Evolutionary conservation across 2,329 filamentous ascomycete species (phyloP).

Genomic region (Neurospora sp.): DNA sequence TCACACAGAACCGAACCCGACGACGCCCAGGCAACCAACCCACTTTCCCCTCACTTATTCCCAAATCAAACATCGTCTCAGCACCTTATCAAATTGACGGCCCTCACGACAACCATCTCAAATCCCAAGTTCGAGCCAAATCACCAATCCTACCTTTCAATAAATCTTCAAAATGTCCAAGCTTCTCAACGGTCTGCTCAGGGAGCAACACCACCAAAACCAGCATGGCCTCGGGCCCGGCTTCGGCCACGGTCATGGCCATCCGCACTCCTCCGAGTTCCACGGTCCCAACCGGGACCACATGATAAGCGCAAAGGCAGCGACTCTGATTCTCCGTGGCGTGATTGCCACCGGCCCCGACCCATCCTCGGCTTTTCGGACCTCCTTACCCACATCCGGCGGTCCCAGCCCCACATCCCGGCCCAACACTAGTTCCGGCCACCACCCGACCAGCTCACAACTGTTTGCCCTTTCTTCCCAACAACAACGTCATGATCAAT

Average conservation of each 20-base stretch:
- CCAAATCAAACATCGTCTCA: not conserved
- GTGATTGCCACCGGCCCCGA: conserved; percentile 4
- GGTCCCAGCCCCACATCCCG: not conserved
- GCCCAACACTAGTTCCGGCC: not conserved
- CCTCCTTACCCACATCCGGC: not conserved
- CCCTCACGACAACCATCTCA: not conserved
- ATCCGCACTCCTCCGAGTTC: not conserved
- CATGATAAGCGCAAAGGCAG: conserved; percentile 7
- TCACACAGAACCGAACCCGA: not conserved
- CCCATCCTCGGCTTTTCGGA: not conserved
- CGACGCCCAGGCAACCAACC: not conserved
- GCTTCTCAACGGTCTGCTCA: not conserved
- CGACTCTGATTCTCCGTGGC: conserved; percentile 7
- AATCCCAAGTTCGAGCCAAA: not conserved
- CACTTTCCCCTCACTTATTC: not conserved
- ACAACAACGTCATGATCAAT: not conserved
- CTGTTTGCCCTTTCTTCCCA: not conserved
- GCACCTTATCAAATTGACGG: not conserved
- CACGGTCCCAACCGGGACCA: conserved; percentile 4
- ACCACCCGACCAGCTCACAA: not conserved
- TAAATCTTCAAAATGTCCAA: not conserved
- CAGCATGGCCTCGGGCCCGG: not conserved
- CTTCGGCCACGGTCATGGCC: not conserved
- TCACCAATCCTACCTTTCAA: not conserved
- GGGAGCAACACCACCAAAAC: not conserved